A percentile compares a stretch with the other conserved stretches of the same genome.
Conservation (phyloP, 441 rosid genomes). For the Populus tomentosa region DNA sequence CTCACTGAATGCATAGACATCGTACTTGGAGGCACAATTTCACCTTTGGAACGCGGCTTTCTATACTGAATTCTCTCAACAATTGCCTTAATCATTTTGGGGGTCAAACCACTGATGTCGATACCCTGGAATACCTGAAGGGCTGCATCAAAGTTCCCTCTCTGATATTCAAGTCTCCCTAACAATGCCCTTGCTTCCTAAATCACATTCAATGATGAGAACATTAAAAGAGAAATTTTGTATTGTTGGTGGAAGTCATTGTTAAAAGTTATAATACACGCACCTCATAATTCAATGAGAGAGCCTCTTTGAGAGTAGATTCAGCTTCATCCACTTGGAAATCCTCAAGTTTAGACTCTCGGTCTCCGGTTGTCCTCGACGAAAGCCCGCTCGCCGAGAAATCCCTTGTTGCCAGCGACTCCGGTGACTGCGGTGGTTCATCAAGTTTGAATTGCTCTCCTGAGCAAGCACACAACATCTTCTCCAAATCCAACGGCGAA, state of each 20-base stretch:
- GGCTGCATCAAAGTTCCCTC: constrained; percentile 92
- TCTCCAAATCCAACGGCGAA: constrained; percentile 18
- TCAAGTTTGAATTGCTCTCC: constrained; percentile 90
- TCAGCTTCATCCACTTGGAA: constrained; percentile 89
- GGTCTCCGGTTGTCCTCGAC: constrained; percentile 60
- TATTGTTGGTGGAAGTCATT: not conserved
- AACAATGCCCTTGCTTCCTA: constrained; percentile 97
- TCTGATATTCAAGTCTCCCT: constrained; percentile 90
- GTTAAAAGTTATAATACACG: constrained; percentile 3
- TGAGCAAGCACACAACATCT: constrained; percentile 95
- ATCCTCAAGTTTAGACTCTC: constrained; percentile 79
- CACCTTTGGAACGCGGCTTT: constrained; percentile 54
- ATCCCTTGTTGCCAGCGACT: constrained; percentile 85
- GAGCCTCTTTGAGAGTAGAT: constrained; percentile 90
- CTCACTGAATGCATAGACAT: constrained; percentile 93
- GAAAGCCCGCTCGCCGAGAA: constrained; percentile 86
- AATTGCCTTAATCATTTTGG: constrained; percentile 69
- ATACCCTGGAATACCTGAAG: constrained; percentile 95
- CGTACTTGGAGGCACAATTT: constrained; percentile 34
- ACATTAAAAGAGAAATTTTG: not conserved
- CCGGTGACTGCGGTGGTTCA: constrained; percentile 85
- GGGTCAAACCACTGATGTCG: constrained; percentile 57
- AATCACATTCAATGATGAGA: not conserved
- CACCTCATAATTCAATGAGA: constrained; percentile 94
- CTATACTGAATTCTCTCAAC: constrained; percentile 48